phyloP scores from a whole-genome alignment of 768 basidiomycete genomes.

The Phanerochaete sordida region DNA sequence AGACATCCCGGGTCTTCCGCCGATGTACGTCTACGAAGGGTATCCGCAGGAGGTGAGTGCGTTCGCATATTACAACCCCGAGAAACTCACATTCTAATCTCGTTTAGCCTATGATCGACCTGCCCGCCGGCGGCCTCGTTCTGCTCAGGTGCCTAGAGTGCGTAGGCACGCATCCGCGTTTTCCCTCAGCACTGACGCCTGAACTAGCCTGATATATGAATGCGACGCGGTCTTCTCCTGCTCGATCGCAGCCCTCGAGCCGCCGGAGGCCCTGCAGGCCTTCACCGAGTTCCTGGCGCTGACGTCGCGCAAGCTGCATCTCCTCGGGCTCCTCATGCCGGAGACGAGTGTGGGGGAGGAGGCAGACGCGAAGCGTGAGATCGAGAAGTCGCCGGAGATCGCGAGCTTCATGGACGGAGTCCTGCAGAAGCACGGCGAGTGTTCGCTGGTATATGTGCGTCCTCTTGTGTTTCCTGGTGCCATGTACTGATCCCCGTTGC shows the following conservation, averaged over 20 bases:
- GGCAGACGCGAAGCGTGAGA: constrained; percentile 6
- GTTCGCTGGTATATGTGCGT: constrained; percentile 21
- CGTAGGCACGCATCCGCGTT: too few relatives aligned
- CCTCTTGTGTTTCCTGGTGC: background rate
- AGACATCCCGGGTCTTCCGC: constrained; percentile 3
- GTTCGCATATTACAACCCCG: too few relatives aligned
- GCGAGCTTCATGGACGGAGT: constrained; percentile 15
- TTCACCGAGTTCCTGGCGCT: constrained; percentile 9
- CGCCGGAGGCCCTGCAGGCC: constrained; percentile 6
- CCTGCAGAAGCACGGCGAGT: constrained; percentile 10
- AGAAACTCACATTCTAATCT: too few relatives aligned
- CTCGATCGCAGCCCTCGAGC: constrained; percentile 12
- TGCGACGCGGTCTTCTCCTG: too few relatives aligned
- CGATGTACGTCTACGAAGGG: constrained; percentile 7
- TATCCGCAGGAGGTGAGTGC: constrained; percentile 4
- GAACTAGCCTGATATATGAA: too few relatives aligned
- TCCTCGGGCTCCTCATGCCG: constrained; percentile 15
- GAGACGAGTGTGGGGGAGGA: background rate
- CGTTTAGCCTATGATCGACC: background rate
- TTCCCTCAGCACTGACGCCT: too few relatives aligned
- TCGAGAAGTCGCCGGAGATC: constrained; percentile 9
- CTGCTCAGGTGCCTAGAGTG: too few relatives aligned
- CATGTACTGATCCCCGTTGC: too few relatives aligned
- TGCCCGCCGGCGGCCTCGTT: too few relatives aligned
- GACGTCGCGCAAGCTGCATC: constrained; percentile 6